Evolutionary conservation across 257 asterid species (phyloP), one percentile per base, ranked within the genome.

Genomic region (Jaltomata sinuosa): DNA sequence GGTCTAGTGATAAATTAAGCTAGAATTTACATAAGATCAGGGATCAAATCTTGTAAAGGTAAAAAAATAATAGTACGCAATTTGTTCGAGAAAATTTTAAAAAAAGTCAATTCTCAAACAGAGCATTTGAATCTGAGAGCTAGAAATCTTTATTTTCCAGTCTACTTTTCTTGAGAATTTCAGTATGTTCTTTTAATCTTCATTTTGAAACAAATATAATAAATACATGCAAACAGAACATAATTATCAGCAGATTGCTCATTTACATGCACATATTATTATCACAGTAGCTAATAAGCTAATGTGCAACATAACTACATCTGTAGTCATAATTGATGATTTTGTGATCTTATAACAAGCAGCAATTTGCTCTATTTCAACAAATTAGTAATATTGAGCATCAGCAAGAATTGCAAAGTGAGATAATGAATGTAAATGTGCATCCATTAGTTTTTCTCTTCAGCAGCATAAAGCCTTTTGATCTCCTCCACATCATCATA

Each of bases 401-500:
- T 47, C 84, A 21, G 29, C 40, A 77, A 77, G 81, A 77, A 50
- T 18, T 49, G 81, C 27, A 5, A 27, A 76, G 14, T 54, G 71
- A 53, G n/a, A 80, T 6, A 12, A 62, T 62, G 32, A 22, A 31
- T 21, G 86, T 10, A 72, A 74, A 74, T 34, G 42, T 40, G 40
- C 81, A 52, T 84, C 85, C 54, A 87, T 89, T 68, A 84, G 27
- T 88, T 94, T 42, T 89, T 52, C 85, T 80, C 91, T 87, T 96
- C 95, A 83, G 90, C 93, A 22, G 97, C 96, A 36, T 93, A 94
- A 72, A 96, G 86, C 38, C 92, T 95, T 89, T 93, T 96, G 92
- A 96, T 91, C 89, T 92, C 99, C 91, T 96, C 98, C 21, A 96
- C 95, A 65, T 96, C 99, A 61, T 96, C 98, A 59, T 87, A 93